Evolutionary conservation across 331 rosid species (phyloP), one percentile per base, ranked within the genome.

Genomic region (Rosa hybrid): DNA sequence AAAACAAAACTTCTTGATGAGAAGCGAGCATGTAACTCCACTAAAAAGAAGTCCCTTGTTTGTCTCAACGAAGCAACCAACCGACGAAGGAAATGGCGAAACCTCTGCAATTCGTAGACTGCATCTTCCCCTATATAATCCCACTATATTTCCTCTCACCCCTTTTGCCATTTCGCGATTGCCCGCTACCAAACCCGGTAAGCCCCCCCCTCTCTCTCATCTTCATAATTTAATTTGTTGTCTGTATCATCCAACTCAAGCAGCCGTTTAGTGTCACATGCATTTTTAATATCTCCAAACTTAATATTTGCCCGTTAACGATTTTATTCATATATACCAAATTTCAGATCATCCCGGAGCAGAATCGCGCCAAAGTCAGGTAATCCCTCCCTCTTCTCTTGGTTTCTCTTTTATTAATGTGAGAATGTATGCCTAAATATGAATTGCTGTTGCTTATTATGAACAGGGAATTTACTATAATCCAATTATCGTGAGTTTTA

Each of bases 71-170:
- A 57, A n/a, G 27, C 12, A 57, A 57, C 27, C 30, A n/a, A 57
- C 64, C 30, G 27, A 57, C 64, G 64, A n/a, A 57, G 27, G 64
- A 57, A 57, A 57, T n/a, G 23, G 64, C 64, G 64, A 57, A 57
- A 57, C 64, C 64, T 57, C 64, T 57, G 64, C 64, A 21, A 8
- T n/a, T 12, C 1, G 25, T 54, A 54, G 62, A 54, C 23, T 54
- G 62, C 23, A 18, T 18, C 23, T 18, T 8, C 27, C 5, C 64
- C 64, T 2, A 18, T 18, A 54, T 20, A 54, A 18, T 20, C 63
- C 63, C 59, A 16, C 64, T 2, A 13, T 57, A 2, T 57, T 57
- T 57, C 64, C 30, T n/a, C 64, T 57, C 64, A n/a, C 13, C 64
- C 64, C 64, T n/a, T 57, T 8, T 57, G 0, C 27, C 63, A 20